phyloP scores from a whole-genome alignment of 2,329 filamentous ascomycete genomes.

The Talaromyces atroroseus region DNA sequence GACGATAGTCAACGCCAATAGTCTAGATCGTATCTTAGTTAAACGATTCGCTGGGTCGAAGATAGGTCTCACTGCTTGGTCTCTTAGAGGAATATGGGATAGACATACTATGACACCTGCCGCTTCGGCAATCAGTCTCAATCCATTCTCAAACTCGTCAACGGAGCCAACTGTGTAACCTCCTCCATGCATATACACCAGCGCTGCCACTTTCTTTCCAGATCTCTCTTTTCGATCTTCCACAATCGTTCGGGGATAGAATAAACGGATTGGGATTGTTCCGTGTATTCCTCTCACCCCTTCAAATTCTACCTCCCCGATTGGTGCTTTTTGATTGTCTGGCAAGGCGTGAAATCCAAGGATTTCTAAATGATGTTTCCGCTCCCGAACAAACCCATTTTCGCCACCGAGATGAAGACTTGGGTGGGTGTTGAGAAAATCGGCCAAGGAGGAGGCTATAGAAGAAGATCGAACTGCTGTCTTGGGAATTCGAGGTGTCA shows the following conservation, averaged over 20 bases:
- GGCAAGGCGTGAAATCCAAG: background rate
- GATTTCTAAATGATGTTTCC: background rate
- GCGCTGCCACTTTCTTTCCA: background rate
- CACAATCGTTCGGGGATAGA: too few species aligned
- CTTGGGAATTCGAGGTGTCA: too few species aligned
- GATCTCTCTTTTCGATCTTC: too few species aligned
- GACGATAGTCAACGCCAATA: conserved; percentile 30
- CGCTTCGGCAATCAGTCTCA: conserved; percentile 27
- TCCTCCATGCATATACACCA: background rate
- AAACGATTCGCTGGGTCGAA: too few species aligned
- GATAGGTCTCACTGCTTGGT: too few species aligned
- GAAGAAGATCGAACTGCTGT: background rate
- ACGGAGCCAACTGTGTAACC: conserved; percentile 29
- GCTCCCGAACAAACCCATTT: background rate
- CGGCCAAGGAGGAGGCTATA: background rate
- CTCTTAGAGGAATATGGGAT: too few species aligned
- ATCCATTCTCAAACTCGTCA: conserved; percentile 36
- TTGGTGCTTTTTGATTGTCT: background rate
- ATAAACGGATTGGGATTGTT: background rate
- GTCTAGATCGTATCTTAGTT: background rate
- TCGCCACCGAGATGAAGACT: background rate
- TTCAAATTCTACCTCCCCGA: background rate
- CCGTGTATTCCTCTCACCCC: background rate
- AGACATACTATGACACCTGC: conserved; percentile 21
- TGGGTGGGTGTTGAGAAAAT: background rate